A percentile compares a stretch with the other conserved stretches of the same genome.
These are phyloP conservation scores for Claviceps cyperi DNA, from an alignment of 2,329 filamentous ascomycete genomes.

Conservation along the genomic window DNA sequence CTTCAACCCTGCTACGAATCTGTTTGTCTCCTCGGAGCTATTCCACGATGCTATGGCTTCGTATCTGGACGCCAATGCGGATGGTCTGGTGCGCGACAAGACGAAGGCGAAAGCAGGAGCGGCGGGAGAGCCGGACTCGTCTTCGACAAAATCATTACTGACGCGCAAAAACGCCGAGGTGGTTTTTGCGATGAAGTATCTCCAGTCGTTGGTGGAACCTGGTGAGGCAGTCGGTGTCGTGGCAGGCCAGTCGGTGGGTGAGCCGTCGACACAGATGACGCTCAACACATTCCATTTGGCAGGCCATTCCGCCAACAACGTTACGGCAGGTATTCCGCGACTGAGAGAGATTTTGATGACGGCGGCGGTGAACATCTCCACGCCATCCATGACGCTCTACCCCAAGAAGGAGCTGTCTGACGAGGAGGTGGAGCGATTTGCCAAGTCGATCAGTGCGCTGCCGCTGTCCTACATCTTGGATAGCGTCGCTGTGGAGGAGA, in stretches of 20 bases:
- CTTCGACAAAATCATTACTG: constrained; percentile 24
- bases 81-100: constrained; percentile 36
- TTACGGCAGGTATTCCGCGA: constrained; percentile 94
- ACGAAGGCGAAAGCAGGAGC: constrained; percentile 6
- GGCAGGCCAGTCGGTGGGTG: constrained; percentile 89
- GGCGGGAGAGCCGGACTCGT: background rate
- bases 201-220: constrained; percentile 81
- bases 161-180: constrained; percentile 65
- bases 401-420: constrained; percentile 57
- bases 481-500: constrained; percentile 66
- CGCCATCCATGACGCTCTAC: constrained; percentile 76
- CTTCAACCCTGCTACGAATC: constrained; percentile 62
- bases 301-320: constrained; percentile 95
- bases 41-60: constrained; percentile 60
- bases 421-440: constrained; percentile 61
- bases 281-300: constrained; percentile 99
- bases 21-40: constrained; percentile 78
- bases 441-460: constrained; percentile 81
- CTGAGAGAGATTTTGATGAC: constrained; percentile 98
- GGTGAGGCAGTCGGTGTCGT: constrained; percentile 96
- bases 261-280: constrained; percentile 98
- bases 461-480: constrained; percentile 75
- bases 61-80: constrained; percentile 67
- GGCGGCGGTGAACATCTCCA: constrained; percentile 75
- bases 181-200: constrained; percentile 81